Evolutionary conservation across 495 filamentous ascomycete species (phyloP).

Genomic region (Lasiosphaeria hispida): DNA sequence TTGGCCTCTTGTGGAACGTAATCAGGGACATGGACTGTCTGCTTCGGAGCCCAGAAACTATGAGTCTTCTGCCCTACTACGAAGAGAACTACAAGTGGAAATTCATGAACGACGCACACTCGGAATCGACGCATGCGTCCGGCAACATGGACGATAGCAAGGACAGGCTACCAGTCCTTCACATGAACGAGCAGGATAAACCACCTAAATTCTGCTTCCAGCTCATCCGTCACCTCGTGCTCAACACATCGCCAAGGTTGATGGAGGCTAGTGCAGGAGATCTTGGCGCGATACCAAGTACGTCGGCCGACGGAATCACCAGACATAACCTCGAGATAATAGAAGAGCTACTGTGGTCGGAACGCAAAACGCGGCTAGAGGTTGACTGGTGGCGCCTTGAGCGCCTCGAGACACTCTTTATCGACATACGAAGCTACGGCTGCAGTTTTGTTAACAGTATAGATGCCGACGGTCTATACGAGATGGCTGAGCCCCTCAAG

Average conservation of each 20-base stretch:
- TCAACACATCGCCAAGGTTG: neutral
- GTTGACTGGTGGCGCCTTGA: slow-evolving; percentile 13
- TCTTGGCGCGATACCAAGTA: neutral
- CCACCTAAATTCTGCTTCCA: neutral
- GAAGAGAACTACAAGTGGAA: neutral
- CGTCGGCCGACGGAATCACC: neutral
- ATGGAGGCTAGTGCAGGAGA: neutral
- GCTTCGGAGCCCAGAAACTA: neutral
- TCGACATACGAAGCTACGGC: slow-evolving; percentile 17
- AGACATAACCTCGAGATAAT: neutral
- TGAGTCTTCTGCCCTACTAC: neutral
- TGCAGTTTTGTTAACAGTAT: neutral
- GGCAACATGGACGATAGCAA: neutral
- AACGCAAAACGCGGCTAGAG: slow-evolving; percentile 8
- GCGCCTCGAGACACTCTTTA: slow-evolving; percentile 18
- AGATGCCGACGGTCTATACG: neutral
- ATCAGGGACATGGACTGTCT: neutral
- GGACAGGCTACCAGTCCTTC: neutral
- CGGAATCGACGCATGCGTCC: neutral
- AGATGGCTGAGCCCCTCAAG: slow-evolving; percentile 1
- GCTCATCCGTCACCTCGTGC: slow-evolving; percentile 9
- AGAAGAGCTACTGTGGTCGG: neutral
- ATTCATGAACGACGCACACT: too few species aligned
- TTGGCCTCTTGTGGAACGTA: neutral
- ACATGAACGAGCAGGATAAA: neutral